Base-by-base conservation (phyloP, 176 grass and related monocot species). In the Alloteropsis semialata region DNA sequence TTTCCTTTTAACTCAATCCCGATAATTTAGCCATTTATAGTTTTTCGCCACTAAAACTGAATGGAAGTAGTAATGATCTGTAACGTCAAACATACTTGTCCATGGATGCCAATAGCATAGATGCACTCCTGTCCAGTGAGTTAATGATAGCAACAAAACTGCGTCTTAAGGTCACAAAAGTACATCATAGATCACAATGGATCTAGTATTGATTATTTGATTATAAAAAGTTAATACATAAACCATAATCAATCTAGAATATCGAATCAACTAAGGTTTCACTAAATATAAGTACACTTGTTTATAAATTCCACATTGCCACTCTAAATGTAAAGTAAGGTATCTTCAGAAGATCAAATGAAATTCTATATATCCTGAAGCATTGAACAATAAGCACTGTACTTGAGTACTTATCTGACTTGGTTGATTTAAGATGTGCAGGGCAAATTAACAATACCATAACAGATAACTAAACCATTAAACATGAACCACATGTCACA, bases 341-440 rank as follows among this genome's bases (percentile, higher is more conserved):
- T 27, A 10, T 28, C 36, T 66, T 65, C 28, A 32, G 53, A 86
- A 45, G 54, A 24, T 25, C 54, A 25, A 56, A 56, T 4, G 46
- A 17, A 81, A 74, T 19, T 58, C 68, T 65, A 22, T 37, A 80
- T 42, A 69, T 72, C 38, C 51, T 28, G 25, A 79, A 65, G 15
- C 18, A 71, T 36, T 7, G 48, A 30, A 38, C 15, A 81, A 81
- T 65, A 80, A 36, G 28, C 51, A 69, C 18, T 27, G 15, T 57
- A 72, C 24, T 59, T 49, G 16, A 15, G 19, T 75, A 79, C 36
- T 55, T 54, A 34, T 43, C 46, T 21, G 27, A 49, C 5, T 56
- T 24, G 18, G 51, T 78, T 70, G 48, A 74, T 51, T 21, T 83
- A 72, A 36, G 9, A 84, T 33, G 32, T 54, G 37, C 21, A 19